phyloP scores from a whole-genome alignment of 2,329 filamentous ascomycete genomes.

The Drechslerella coelobrocha region DNA sequence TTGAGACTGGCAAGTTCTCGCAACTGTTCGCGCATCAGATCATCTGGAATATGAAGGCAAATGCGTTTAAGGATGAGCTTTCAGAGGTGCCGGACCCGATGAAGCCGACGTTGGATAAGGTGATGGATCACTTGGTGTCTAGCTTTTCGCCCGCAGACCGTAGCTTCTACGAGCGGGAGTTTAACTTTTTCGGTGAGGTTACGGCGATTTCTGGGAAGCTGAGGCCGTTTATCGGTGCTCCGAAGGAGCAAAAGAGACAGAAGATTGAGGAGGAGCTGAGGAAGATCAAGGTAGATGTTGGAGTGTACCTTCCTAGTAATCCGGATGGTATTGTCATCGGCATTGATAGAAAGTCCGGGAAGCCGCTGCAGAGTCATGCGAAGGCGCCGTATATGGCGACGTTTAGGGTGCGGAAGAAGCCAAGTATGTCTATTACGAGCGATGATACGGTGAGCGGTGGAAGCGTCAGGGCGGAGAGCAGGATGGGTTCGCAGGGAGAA shows the following conservation, averaged over 20 bases:
- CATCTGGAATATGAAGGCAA: constrained; percentile 99
- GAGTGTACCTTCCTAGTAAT: constrained; percentile 95
- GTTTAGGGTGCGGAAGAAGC: constrained; percentile 90
- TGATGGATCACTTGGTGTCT: constrained; percentile 81
- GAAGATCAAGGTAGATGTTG: constrained; percentile 95
- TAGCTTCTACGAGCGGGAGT: constrained; percentile 91
- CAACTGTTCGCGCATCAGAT: constrained; percentile 98
- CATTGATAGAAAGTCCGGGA: constrained; percentile 96
- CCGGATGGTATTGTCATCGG: constrained; percentile 96
- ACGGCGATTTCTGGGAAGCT: constrained; percentile 95
- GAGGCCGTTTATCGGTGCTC: constrained; percentile 86
- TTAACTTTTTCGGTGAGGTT: constrained; percentile 97
- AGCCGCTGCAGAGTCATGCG: constrained; percentile 94
- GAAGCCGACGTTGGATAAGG: constrained; percentile 90
- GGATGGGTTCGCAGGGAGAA: constrained; percentile 65
- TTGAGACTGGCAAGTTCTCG: constrained; percentile 97
- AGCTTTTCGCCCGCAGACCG: constrained; percentile 81
- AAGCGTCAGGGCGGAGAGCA: constrained; percentile 50
- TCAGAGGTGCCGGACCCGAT: constrained; percentile 86
- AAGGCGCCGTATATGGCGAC: constrained; percentile 99
- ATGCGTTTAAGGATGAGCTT: constrained; percentile 96
- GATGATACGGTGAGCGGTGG: constrained; percentile 48
- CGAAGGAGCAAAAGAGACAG: constrained; percentile 96
- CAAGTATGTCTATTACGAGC: constrained; percentile 59
- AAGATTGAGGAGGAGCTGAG: constrained; percentile 99